Conservation (phyloP, 2,329 filamentous ascomycete species). For the Emydomyces testavorans region DNA sequence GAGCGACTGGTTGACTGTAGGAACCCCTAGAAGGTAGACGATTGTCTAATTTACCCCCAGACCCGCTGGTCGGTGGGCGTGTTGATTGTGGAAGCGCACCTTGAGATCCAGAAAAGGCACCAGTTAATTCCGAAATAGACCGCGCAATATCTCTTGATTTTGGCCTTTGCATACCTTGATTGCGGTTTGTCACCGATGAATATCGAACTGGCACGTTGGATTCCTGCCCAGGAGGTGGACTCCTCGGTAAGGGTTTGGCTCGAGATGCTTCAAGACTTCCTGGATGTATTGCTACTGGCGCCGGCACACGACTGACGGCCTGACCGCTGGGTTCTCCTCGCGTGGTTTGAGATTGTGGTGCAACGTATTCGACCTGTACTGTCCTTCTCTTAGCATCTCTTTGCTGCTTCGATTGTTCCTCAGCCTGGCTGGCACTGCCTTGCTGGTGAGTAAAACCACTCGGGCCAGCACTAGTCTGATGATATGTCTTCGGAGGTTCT, state of each 20-base stretch:
- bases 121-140: conserved; percentile 47
- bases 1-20: conserved; percentile 80
- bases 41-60: conserved; percentile 45
- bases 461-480: conserved; percentile 21
- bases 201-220: conserved; percentile 11
- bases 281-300: neutral
- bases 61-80: conserved; percentile 71
- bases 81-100: conserved; percentile 36
- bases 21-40: conserved; percentile 63
- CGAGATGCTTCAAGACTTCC: conserved; percentile 15
- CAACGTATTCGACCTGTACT: conserved; percentile 95
- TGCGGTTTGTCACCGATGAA: conserved; percentile 17
- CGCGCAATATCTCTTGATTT: conserved; percentile 43
- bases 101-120: conserved; percentile 38
- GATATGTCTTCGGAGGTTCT: conserved; percentile 59
- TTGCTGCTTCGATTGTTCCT: conserved; percentile 32
- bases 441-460: conserved; percentile 60
- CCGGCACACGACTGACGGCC: neutral
- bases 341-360: conserved; percentile 73
- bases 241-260: conserved; percentile 48
- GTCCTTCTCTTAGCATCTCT: conserved; percentile 83
- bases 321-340: conserved; percentile 47
- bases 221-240: conserved; percentile 43
- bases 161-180: conserved; percentile 30
- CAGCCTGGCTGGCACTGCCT: conserved; percentile 58